Evolutionary conservation across 305 asterid species (phyloP).

Genomic region (Salvia sclarea): DNA sequence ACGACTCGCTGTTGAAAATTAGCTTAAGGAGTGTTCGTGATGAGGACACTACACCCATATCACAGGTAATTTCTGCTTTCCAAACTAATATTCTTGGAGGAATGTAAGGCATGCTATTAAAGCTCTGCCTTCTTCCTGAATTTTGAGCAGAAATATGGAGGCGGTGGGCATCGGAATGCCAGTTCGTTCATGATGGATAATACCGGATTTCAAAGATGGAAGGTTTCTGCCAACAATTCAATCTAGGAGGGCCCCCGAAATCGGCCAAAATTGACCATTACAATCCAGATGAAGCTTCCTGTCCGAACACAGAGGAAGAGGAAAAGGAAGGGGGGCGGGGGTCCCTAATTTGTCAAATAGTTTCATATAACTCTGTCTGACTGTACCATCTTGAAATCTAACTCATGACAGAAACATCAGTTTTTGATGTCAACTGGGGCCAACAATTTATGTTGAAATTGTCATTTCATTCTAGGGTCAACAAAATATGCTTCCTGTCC

Average conservation of each 20-base stretch:
- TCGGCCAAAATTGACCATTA: neutral
- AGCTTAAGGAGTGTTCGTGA: conserved; percentile 69
- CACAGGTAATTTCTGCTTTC: conserved; percentile 49
- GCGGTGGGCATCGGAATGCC: conserved; percentile 82
- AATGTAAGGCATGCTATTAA: neutral
- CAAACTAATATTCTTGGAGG: neutral
- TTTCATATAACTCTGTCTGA: conserved; percentile 26
- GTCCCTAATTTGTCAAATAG: conserved; percentile 8
- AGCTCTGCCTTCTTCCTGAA: conserved; percentile 10
- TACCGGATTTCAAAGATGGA: conserved; percentile 64
- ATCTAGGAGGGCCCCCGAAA: conserved; percentile 27
- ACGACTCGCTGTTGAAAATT: conserved; percentile 58
- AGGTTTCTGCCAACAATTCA: conserved; percentile 33
- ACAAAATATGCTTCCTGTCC: neutral
- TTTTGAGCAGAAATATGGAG: conserved; percentile 58
- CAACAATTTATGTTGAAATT: neutral
- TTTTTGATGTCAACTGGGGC: neutral
- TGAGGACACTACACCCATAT: conserved; percentile 81
- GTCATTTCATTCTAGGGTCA: neutral
- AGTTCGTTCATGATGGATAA: conserved; percentile 68
- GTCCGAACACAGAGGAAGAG: neutral
- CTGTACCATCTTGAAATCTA: conserved; percentile 1
- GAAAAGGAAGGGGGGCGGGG: neutral
- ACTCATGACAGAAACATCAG: neutral
- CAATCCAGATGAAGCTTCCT: neutral